Evolutionary conservation across 345 rosid species (phyloP), one percentile per base, ranked within the genome.

Genomic region (Lepidium sativum): DNA sequence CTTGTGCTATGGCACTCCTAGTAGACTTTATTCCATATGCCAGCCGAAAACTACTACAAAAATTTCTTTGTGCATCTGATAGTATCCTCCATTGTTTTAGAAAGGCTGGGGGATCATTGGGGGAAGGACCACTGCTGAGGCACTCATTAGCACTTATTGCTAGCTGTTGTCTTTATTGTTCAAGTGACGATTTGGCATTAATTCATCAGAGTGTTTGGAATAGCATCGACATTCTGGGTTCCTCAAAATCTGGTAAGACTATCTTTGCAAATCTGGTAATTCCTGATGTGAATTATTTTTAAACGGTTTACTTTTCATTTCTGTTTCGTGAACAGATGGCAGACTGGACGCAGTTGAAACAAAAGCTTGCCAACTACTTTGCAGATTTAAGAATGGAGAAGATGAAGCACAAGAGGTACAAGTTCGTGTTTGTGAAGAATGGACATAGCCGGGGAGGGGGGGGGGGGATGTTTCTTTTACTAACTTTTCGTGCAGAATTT

Each of bases 61-160:
- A 88, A 29, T 86, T 86, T 75, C 83, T 88, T 42, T 72, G 80
- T 35, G 85, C 83, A 43, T 78, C 88, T 54, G 88, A 86, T 78
- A 77, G 69, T 44, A 67, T 86, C 61, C 80, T 88, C 37, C 78
- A 71, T 80, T 75, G 81, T 55, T 64, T 86, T 61, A 88, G 92
- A 41, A 80, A 71, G 58, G 65, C 57, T 63, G 54, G 77, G n/a
- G 70, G 73, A 42, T 84, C 86, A 39, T 56, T 79, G 15, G 81
- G 85, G 60, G 87, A 80, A 68, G 84, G 96, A 42, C 88, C 84
- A 31, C 45, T 81, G 51, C 72, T 89, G 65, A 77, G 67, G 68
- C 86, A 86, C 40, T 84, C 96, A 31, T 68, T 86, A 60, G 88
- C 90, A 53, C 85, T 89, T 25, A 67, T 84, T 69, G 83, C 86